Conservation (phyloP, 768 basidiomycete species). For the Rhizopogon rudus region DNA sequence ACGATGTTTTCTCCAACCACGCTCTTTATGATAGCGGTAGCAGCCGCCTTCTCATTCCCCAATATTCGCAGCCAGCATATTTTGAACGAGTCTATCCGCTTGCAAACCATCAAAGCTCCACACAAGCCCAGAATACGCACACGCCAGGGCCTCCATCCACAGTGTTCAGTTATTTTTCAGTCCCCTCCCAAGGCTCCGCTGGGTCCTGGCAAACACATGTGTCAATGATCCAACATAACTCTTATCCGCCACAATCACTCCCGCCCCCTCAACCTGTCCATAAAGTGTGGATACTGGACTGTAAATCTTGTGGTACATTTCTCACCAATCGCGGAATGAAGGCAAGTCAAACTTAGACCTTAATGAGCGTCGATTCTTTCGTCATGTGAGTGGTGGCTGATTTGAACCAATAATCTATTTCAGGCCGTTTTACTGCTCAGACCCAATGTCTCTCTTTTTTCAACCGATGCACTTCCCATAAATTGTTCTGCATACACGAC, state of each 20-base stretch:
- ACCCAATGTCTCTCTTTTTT: conserved; percentile 78
- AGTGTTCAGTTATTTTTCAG: conserved; percentile 23
- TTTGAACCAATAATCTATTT: conserved; percentile 2
- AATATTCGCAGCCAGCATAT: conserved; percentile 6
- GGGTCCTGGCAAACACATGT: conserved; percentile 28
- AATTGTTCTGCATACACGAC: conserved; percentile 69
- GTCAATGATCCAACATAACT: conserved; percentile 33
- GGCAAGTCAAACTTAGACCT: conserved; percentile 33
- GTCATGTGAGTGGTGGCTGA: neutral
- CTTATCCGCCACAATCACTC: conserved; percentile 36
- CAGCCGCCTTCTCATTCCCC: conserved; percentile 3
- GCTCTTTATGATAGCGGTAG: conserved; percentile 19
- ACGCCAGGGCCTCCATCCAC: conserved; percentile 8
- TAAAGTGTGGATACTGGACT: conserved; percentile 81
- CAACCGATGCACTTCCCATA: conserved; percentile 72
- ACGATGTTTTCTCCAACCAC: conserved; percentile 14
- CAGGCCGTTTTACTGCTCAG: conserved; percentile 82
- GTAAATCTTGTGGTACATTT: conserved; percentile 67
- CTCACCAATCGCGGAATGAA: conserved; percentile 86
- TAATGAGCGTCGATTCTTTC: neutral
- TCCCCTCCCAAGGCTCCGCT: conserved; percentile 11
- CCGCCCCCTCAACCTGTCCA: conserved; percentile 46
- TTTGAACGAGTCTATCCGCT: conserved; percentile 14
- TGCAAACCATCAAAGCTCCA: conserved; percentile 2
- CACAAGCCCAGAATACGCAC: conserved; percentile 7